These are phyloP conservation scores for Parasitella parasitica DNA, from an alignment of 371 early-diverging fungal genomes.

Conservation along the genomic window DNA sequence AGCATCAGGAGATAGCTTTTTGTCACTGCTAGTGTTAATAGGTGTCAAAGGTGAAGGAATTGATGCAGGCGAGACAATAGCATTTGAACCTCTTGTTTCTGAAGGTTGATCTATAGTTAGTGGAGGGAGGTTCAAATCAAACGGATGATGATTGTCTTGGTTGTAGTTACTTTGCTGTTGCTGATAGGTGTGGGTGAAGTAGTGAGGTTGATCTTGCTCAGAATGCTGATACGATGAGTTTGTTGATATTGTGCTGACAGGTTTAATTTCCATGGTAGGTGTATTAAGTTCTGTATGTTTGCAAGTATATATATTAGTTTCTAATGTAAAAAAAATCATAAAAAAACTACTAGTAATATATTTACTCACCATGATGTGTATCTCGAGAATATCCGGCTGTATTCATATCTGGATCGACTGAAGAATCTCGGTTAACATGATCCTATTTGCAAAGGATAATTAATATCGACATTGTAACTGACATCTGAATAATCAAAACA, in stretches of 20 bases:
- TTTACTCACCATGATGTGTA: slow-evolving; percentile 9
- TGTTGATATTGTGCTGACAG: neutral
- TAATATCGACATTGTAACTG: neutral
- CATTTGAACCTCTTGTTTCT: neutral
- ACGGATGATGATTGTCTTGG: neutral
- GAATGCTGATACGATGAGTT: neutral
- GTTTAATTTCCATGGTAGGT: slow-evolving; percentile 2
- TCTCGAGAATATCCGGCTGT: slow-evolving; percentile 10
- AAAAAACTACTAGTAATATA: no score
- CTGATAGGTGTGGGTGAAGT: neutral
- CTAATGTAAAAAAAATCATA: neutral
- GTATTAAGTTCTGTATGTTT: neutral
- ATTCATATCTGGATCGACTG: neutral
- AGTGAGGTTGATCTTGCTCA: neutral
- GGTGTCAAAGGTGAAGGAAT: slow-evolving; percentile 16
- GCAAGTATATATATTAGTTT: neutral
- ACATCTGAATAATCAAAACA: neutral
- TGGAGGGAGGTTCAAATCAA: slow-evolving; percentile 15
- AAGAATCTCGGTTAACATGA: slow-evolving; percentile 2
- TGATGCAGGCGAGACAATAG: slow-evolving; percentile 14
- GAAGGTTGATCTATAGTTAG: slow-evolving; percentile 1
- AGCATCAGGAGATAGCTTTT: neutral
- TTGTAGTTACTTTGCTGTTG: neutral
- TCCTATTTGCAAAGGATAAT: neutral
- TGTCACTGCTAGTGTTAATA: neutral